Evolutionary conservation across 177 flowering plant species (phyloP).

Genomic region (Vitis hybrid): DNA sequence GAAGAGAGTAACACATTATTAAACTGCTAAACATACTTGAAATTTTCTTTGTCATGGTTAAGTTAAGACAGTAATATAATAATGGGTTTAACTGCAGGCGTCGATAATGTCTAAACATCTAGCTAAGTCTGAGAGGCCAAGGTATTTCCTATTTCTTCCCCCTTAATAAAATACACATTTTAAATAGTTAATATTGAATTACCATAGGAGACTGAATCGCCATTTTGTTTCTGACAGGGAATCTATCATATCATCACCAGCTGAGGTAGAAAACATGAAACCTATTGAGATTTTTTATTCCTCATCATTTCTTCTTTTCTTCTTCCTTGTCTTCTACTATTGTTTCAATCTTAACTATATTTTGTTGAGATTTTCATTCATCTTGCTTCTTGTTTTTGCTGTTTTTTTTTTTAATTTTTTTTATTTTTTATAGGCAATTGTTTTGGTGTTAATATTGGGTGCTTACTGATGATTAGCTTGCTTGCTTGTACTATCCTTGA

Average conservation of each 20-base stretch:
- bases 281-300: not conserved
- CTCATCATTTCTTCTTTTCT: not conserved
- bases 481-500: no score
- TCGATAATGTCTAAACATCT: constrained; percentile 91
- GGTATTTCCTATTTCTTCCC: constrained; percentile 38
- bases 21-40: not conserved
- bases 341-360: not conserved
- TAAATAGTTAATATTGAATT: not conserved
- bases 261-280: constrained; percentile 41
- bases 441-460: no score
- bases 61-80: not conserved
- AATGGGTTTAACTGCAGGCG: constrained; percentile 55
- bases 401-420: not conserved
- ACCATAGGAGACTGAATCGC: constrained; percentile 46
- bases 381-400: no score
- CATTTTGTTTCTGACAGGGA: constrained; percentile 56
- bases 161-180: not conserved
- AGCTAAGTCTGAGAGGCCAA: constrained; percentile 77
- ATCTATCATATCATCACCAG: constrained; percentile 44
- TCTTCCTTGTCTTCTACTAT: not conserved
- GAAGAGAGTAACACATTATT: not conserved
- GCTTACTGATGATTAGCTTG: no score
- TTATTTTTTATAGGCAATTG: not conserved
- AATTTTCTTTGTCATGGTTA: not conserved
- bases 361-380: not conserved